Base-by-base conservation (phyloP, 1,139 yeast genomes). In the Magnusiomyces magnusii region DNA sequence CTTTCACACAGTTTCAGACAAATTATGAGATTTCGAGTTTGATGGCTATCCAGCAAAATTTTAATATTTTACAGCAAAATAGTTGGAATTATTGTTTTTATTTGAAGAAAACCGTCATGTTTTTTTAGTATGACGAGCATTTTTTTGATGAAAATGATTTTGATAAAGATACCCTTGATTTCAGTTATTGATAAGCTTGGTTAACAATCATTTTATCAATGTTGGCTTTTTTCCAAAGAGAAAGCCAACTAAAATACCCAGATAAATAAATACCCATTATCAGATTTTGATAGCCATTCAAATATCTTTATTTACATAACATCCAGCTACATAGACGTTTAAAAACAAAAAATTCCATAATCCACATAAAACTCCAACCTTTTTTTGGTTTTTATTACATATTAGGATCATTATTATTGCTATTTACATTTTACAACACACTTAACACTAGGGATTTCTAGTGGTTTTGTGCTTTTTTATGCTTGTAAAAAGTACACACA, bases 401-500 rank as follows among this genome's bases (percentile, higher is more conserved):
- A 21, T 44, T 41, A 47, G 27, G 36, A 47, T 54, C 53, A 28
- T 50, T 28, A 19, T 28, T 50, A 50, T 25, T 50, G 3, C 42
- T 50, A 7, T 50, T 50, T 9, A 31, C 51, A 25, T 7, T 50
- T 50, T 9, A 31, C 51, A 25, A 15, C 51, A 47, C 51, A 47
- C 51, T 31, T 31, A 47, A 47, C 31, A 21, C 31, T 19, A 44
- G 34, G 51, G 21, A 10, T n/a, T 47, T 13, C 44, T 17, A n/a
- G 44, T n/a, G 21, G 44, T 41, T 15, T 31, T 41, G 44, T 41
- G 44, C 44, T 41, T 44, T 44, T 44, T n/a, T n/a, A n/a, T 44
- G 49, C 49, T 21, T 44, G 49, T 44, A 44, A 44, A 44, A 44
- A 44, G 49, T 23, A 44, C 24, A 44, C 27, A 44, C 49, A 44